phyloP scores from a whole-genome alignment of 192 early-diverging fungal genomes.

The Coemansia sp. region DNA sequence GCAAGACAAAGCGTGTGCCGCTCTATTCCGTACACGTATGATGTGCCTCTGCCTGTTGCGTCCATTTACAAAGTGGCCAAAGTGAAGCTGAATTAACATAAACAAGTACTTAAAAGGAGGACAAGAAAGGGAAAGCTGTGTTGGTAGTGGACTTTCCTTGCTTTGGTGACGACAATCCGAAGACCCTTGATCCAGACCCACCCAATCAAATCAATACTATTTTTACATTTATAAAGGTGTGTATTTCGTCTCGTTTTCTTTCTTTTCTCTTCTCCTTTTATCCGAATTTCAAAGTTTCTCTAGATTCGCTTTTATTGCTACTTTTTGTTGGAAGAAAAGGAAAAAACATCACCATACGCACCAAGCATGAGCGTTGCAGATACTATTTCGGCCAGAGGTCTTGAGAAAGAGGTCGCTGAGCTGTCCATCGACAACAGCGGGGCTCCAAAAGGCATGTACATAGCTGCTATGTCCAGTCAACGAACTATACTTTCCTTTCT shows the following conservation, averaged over 20 bases:
- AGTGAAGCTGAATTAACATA: too few relatives aligned
- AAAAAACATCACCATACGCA: too few relatives aligned
- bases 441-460: slow-evolving; percentile 20
- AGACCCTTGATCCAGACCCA: too few relatives aligned
- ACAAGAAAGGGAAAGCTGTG: too few relatives aligned
- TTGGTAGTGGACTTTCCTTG: too few relatives aligned
- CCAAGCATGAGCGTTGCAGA: slow-evolving; percentile 21
- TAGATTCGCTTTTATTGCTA: neutral
- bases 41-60: slow-evolving; percentile 16
- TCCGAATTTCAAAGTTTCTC: neutral
- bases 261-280: neutral
- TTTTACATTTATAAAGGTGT: too few relatives aligned
- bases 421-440: slow-evolving; percentile 12
- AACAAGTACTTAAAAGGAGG: too few relatives aligned
- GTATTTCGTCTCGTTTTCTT: too few relatives aligned
- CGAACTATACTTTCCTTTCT: neutral
- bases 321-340: neutral
- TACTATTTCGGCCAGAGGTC: neutral
- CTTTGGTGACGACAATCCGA: too few relatives aligned
- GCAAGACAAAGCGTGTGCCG: slow-evolving; percentile 46
- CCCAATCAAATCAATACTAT: too few relatives aligned
- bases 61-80: slow-evolving; percentile 18
- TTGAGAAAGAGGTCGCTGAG: slow-evolving; percentile 9
- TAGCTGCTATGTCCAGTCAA: neutral
- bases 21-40: slow-evolving; percentile 52